Conservation (phyloP, 2,329 filamentous ascomycete genomes). For the Aureobasidium sp. region DNA sequence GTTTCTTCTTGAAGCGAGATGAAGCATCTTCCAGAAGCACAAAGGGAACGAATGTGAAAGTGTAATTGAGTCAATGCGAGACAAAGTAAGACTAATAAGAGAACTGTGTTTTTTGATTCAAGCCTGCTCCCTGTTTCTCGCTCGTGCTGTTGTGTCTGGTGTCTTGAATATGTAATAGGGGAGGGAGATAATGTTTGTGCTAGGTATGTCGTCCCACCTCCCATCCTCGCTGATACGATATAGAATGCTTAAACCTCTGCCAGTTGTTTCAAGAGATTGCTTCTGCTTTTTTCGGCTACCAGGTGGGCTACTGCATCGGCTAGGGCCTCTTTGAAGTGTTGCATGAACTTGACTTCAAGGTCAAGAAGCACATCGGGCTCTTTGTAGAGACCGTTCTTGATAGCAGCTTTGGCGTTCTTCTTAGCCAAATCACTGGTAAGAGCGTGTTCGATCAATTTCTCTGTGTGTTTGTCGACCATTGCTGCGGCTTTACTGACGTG, state of each 20-base stretch:
- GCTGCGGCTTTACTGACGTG: background rate
- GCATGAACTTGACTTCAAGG: background rate
- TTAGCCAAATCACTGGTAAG: too few species aligned
- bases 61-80: background rate
- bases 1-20: background rate
- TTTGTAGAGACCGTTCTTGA: background rate
- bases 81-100: conserved; percentile 5
- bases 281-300: background rate
- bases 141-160: background rate
- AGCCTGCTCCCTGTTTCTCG: background rate
- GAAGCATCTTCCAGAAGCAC: background rate
- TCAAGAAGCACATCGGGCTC: background rate
- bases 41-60: conserved; percentile 1
- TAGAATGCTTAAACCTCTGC: background rate
- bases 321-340: background rate
- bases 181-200: background rate
- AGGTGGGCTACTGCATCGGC: background rate
- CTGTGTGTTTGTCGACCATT: background rate
- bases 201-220: background rate
- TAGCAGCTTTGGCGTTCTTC: background rate
- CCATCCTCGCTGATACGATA: background rate
- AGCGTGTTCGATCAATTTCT: background rate
- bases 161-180: background rate
- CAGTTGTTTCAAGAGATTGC: background rate
- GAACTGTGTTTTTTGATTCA: background rate